Conservation (phyloP, 2,329 filamentous ascomycete species). For the Tolypocladium tropicale region DNA sequence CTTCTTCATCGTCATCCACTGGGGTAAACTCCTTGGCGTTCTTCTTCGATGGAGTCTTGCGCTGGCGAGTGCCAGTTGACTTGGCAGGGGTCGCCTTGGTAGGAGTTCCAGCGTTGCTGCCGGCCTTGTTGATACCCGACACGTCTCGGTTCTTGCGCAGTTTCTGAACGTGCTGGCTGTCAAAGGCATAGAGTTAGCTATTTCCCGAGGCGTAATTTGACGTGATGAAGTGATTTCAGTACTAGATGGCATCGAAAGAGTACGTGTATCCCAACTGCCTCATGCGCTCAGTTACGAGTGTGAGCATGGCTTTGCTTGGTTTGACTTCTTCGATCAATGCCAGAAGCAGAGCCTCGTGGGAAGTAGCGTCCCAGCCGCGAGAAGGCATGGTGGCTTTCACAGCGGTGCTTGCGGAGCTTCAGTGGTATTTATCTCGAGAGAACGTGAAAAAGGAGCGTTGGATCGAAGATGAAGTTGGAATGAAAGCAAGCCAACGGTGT, state of each 20-base stretch:
- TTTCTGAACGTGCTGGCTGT: constrained; percentile 36
- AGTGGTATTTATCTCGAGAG: constrained; percentile 1
- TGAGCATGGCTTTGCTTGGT: constrained; percentile 22
- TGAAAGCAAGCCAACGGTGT: neutral
- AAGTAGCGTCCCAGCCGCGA: constrained; percentile 23
- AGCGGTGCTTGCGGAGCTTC: too few species aligned
- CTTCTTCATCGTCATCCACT: constrained; percentile 13
- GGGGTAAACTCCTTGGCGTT: constrained; percentile 6
- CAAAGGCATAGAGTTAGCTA: constrained; percentile 7
- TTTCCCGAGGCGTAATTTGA: neutral
- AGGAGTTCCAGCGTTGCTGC: constrained; percentile 4
- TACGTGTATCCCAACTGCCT: constrained; percentile 25
- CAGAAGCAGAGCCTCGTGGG: constrained; percentile 28
- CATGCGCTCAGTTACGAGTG: constrained; percentile 19
- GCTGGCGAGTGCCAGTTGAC: constrained; percentile 14
- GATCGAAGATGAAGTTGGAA: neutral
- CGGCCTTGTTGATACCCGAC: constrained; percentile 10
- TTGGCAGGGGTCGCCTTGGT: constrained; percentile 5
- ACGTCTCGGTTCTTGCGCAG: constrained; percentile 26
- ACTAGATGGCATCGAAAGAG: constrained; percentile 29
- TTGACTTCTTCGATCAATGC: constrained; percentile 24
- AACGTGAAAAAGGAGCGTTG: neutral
- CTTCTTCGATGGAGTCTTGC: constrained; percentile 16
- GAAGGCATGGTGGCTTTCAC: constrained; percentile 9
- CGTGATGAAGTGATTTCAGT: constrained; percentile 11